These are phyloP conservation scores for Calonectria leucothoes DNA, from an alignment of 2,329 filamentous ascomycete species.

Conservation along the genomic window DNA sequence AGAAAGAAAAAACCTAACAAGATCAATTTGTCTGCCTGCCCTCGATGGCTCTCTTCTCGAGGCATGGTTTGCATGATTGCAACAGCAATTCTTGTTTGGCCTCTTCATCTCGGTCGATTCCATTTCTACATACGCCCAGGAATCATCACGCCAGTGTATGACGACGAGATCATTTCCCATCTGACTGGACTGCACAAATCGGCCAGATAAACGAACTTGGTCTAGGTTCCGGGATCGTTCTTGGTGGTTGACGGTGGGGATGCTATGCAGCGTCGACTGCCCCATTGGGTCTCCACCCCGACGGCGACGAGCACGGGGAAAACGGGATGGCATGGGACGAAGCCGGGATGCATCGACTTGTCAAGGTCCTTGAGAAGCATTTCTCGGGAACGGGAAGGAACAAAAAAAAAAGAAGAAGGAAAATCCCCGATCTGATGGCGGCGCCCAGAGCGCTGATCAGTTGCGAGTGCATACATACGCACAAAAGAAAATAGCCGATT, in stretches of 20 bases:
- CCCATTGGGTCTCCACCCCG: background rate
- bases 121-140: background rate
- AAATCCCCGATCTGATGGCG: background rate
- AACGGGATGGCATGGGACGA: conserved; percentile 3
- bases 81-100: too few relatives aligned
- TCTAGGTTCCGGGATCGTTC: background rate
- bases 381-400: background rate
- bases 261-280: background rate
- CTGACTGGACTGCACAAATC: background rate
- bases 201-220: background rate
- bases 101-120: background rate
- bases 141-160: background rate
- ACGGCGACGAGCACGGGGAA: background rate
- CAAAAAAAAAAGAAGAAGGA: background rate
- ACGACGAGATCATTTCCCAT: background rate
- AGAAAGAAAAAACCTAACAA: background rate
- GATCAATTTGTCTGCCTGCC: too few relatives aligned
- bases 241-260: background rate
- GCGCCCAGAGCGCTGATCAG: background rate
- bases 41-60: too few relatives aligned
- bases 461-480: background rate
- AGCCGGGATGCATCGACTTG: background rate
- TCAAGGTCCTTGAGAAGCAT: background rate
- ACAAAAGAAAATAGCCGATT: background rate
- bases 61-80: background rate